Conservation (phyloP, 2,329 filamentous ascomycete genomes). For the Zasmidium citrigriseum region DNA sequence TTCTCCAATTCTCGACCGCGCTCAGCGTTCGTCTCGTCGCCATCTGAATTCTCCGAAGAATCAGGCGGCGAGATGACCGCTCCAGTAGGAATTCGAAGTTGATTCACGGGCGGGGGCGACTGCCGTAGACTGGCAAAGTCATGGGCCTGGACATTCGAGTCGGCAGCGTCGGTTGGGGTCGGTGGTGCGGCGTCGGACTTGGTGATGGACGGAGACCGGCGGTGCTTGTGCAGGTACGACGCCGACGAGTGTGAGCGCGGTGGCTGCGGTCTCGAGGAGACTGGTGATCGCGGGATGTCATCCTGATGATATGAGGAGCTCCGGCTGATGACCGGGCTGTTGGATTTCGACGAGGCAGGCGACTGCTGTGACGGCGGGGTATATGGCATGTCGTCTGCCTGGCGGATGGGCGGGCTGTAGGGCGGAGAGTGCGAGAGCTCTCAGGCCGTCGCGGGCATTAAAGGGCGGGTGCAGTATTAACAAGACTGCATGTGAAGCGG, state of each 20-base stretch:
- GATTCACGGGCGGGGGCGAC: conserved; percentile 78
- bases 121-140: conserved; percentile 66
- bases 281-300: conserved; percentile 36
- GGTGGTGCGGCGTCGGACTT: conserved; percentile 26
- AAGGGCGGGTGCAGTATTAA: conserved; percentile 35
- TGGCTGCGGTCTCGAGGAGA: conserved; percentile 47
- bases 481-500: conserved; percentile 16
- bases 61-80: conserved; percentile 91
- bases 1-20: conserved; percentile 44
- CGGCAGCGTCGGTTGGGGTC: conserved; percentile 31
- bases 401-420: conserved; percentile 20
- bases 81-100: conserved; percentile 75
- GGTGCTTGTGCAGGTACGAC: conserved; percentile 63
- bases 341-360: conserved; percentile 57
- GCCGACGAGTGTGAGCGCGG: conserved; percentile 61
- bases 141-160: conserved; percentile 17
- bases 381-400: conserved; percentile 71
- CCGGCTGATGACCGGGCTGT: conserved; percentile 52
- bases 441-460: conserved; percentile 46
- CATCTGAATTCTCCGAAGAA: conserved; percentile 76
- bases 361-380: conserved; percentile 73
- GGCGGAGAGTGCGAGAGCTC: conserved; percentile 20
- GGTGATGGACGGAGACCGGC: conserved; percentile 56
- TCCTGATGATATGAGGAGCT: conserved; percentile 52
- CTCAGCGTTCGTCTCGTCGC: conserved; percentile 56